These are phyloP conservation scores for Coriolopsis trogii DNA, from an alignment of 1,284 basidiomycete genomes.

Conservation along the genomic window DNA sequence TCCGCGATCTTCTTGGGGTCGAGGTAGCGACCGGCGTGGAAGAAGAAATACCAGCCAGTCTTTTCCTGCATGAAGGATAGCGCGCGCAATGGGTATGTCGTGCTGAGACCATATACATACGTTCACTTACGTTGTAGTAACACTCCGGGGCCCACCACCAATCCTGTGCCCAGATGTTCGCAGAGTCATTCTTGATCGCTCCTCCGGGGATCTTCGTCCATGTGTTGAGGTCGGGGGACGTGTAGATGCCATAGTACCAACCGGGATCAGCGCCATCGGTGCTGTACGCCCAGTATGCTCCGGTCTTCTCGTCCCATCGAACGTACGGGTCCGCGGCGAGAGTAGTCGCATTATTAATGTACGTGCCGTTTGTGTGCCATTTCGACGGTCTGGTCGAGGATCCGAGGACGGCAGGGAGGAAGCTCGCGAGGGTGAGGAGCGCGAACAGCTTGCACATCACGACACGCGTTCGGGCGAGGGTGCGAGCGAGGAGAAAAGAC, in stretches of 20 bases:
- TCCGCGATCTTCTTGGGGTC: slow-evolving; percentile 4
- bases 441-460: background rate
- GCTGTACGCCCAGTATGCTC: slow-evolving; percentile 13
- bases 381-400: background rate
- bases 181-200: slow-evolving; percentile 7
- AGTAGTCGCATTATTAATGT: slow-evolving; percentile 9
- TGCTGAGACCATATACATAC: background rate
- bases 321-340: slow-evolving; percentile 11
- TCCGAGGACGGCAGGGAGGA: background rate
- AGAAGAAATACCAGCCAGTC: slow-evolving; percentile 11
- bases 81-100: background rate
- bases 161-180: slow-evolving; percentile 9
- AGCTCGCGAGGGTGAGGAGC: background rate
- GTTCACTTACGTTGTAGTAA: slow-evolving; percentile 9
- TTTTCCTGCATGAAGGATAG: background rate
- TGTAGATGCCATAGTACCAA: slow-evolving; percentile 10
- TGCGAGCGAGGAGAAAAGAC: background rate
- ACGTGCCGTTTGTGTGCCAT: slow-evolving; percentile 8
- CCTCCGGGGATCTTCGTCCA: slow-evolving; percentile 10
- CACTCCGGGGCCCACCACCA: slow-evolving; percentile 14
- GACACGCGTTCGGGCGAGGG: background rate
- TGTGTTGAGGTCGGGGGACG: slow-evolving; percentile 11
- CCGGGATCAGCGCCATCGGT: slow-evolving; percentile 9
- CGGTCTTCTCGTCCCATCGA: slow-evolving; percentile 3
- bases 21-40: slow-evolving; percentile 11